Percentiles rank a stretch among this genome's conserved stretches.
These are phyloP conservation scores for Albophoma yamanashiensis DNA, from an alignment of 2,329 filamentous ascomycete genomes.

Conservation along the genomic window DNA sequence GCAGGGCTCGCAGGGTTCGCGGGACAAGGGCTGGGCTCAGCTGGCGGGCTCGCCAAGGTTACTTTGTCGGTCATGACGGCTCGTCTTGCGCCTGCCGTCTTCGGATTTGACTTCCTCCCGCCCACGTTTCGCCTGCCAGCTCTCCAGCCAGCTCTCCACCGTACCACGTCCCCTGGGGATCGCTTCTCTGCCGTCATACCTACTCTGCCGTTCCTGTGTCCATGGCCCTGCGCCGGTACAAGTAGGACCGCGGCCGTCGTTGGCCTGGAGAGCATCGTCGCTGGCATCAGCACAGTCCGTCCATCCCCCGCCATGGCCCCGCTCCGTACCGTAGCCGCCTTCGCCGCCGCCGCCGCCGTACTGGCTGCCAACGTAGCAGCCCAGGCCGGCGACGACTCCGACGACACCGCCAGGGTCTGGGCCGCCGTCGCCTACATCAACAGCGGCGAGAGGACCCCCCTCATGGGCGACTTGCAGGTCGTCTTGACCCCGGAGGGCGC, in stretches of 20 bases:
- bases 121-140: background rate
- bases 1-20: no score
- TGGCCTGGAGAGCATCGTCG: background rate
- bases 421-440: conserved; percentile 36
- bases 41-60: background rate
- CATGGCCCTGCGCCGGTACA: background rate
- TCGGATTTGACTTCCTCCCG: background rate
- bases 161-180: no score
- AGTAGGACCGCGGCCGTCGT: background rate
- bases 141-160: no score
- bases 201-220: background rate
- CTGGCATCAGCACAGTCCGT: background rate
- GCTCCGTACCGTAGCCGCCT: conserved; percentile 5
- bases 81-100: background rate
- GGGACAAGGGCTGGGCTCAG: background rate
- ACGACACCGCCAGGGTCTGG: conserved; percentile 31
- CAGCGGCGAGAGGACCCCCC: conserved; percentile 43
- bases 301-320: conserved; percentile 8
- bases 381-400: conserved; percentile 16
- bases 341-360: conserved; percentile 6
- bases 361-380: conserved; percentile 13
- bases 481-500: conserved; percentile 42
- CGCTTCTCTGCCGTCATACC: background rate
- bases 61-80: background rate
- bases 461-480: conserved; percentile 14